Conservation (phyloP, 257 asterid genomes). For the Ophiorrhiza pumila region DNA sequence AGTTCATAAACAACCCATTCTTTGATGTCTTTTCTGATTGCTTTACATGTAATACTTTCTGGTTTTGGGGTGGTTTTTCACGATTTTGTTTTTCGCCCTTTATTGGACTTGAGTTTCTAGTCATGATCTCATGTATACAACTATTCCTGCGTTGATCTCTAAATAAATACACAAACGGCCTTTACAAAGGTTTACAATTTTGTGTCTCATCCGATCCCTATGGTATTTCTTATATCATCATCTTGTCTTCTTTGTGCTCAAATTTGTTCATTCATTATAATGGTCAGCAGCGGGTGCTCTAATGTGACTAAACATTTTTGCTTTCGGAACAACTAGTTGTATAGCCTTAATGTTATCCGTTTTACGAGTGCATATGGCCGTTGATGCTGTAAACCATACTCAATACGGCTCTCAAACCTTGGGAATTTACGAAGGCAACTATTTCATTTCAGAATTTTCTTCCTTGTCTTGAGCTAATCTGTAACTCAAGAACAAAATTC, state of each 20-base stretch:
- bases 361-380: not conserved
- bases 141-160: not conserved
- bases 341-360: not conserved
- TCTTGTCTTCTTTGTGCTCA: not conserved
- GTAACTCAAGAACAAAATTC: not conserved
- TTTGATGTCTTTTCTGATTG: not conserved
- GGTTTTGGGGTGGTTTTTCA: not conserved
- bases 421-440: not conserved
- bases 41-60: not conserved
- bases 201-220: too few species aligned
- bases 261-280: not conserved
- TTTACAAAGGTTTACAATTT: not conserved
- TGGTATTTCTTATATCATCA: not conserved
- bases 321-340: not conserved
- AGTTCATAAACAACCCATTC: not conserved
- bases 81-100: not conserved
- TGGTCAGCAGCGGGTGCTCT: not conserved
- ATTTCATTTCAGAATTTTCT: not conserved
- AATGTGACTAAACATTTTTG: not conserved
- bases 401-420: not conserved
- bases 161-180: not conserved
- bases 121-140: slow-evolving; percentile 1
- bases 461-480: not conserved
- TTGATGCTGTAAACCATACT: not conserved
- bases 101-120: not conserved